A percentile compares a stretch with the other conserved stretches of the same genome.
These are phyloP conservation scores for Elsinoe ampelina DNA, from an alignment of 2,329 filamentous ascomycete species.

Conservation along the genomic window DNA sequence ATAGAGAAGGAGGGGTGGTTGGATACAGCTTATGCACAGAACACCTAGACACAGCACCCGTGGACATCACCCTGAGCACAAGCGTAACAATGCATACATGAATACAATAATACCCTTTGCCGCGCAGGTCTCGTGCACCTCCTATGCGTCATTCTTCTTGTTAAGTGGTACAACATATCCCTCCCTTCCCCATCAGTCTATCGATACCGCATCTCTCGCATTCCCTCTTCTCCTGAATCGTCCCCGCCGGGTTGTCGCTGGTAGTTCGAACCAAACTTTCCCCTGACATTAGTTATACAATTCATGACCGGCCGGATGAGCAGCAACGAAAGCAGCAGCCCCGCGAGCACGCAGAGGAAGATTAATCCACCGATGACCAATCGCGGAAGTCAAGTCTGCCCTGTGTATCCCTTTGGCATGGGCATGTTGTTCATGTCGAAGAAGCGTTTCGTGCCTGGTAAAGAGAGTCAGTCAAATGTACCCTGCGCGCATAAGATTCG, in stretches of 20 bases:
- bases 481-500: not conserved
- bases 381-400: constrained; percentile 25
- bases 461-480: not conserved
- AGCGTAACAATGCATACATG: constrained; percentile 4
- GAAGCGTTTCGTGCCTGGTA: constrained; percentile 68
- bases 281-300: constrained; percentile 1
- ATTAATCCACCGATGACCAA: constrained; percentile 6
- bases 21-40: not conserved
- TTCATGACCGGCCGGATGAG: constrained; percentile 11
- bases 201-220: not conserved
- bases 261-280: not conserved
- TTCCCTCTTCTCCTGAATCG: not conserved
- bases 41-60: not conserved
- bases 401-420: constrained; percentile 80
- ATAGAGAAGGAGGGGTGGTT: not conserved
- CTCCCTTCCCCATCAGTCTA: not conserved
- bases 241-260: not conserved
- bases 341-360: not conserved
- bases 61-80: not conserved
- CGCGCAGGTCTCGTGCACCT: not conserved
- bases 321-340: constrained; percentile 4
- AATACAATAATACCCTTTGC: not conserved
- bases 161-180: not conserved
- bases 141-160: not conserved
- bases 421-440: constrained; percentile 72